Evolutionary conservation across 1,139 yeast genomes (phyloP).

Genomic region (Magnusiomyces suaveolens): DNA sequence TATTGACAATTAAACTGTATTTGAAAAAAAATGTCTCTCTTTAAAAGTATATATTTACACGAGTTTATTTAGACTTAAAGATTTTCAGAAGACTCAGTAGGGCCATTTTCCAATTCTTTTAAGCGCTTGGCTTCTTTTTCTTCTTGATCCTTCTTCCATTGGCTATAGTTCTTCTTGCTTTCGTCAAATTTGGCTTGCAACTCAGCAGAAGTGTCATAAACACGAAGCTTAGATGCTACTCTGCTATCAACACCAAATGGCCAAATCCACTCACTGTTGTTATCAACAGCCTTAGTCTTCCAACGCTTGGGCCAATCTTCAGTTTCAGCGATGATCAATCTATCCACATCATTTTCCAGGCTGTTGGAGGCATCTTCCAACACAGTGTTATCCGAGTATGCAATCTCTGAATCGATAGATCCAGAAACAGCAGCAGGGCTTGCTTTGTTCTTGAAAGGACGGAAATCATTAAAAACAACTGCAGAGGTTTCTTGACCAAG

Average conservation of each 20-base stretch:
- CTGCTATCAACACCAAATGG: slow-evolving; percentile 64
- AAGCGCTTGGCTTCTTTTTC: neutral
- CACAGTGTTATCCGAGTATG: neutral
- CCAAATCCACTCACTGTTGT: slow-evolving; percentile 80
- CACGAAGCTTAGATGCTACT: slow-evolving; percentile 46
- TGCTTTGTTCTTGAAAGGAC: slow-evolving; percentile 35
- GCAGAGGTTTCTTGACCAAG: slow-evolving; percentile 54
- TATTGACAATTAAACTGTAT: too few relatives aligned
- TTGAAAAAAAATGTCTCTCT: too few relatives aligned
- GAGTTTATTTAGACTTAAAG: too few relatives aligned
- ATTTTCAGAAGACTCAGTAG: neutral
- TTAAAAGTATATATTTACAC: too few relatives aligned
- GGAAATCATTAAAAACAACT: slow-evolving; percentile 45
- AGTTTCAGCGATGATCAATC: slow-evolving; percentile 58
- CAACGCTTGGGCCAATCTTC: slow-evolving; percentile 84
- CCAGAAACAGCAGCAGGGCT: neutral
- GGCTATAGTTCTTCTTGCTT: neutral
- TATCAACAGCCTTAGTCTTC: slow-evolving; percentile 63
- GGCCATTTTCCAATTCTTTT: neutral
- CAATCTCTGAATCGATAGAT: neutral
- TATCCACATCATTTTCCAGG: slow-evolving; percentile 43
- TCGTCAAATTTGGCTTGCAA: slow-evolving; percentile 4
- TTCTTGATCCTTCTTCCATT: neutral
- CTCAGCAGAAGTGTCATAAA: slow-evolving; percentile 34
- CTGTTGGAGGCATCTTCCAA: neutral